Percentiles rank a stretch among this genome's conserved stretches.
Evolutionary conservation across 257 asterid genomes (phyloP).

Genomic region (Ehretia macrophylla): DNA sequence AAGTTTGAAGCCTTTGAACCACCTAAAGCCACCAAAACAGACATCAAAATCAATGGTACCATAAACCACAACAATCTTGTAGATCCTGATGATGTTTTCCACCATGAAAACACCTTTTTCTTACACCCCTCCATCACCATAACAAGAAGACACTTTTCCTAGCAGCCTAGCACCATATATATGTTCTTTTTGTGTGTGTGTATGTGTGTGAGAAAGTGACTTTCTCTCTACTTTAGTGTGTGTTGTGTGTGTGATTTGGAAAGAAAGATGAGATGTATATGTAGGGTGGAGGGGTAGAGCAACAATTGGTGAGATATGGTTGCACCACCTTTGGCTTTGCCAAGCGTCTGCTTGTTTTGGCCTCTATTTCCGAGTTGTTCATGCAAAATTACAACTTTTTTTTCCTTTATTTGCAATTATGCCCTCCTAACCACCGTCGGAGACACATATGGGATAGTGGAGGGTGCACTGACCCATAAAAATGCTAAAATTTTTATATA

Average conservation of each 20-base stretch:
- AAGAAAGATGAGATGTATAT: slow-evolving; percentile 4
- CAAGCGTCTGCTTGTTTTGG: slow-evolving; percentile 53
- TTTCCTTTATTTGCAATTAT: slow-evolving; percentile 8
- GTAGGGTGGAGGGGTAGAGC: background rate
- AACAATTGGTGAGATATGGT: slow-evolving; percentile 50
- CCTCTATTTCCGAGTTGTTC: slow-evolving; percentile 49
- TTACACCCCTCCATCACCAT: slow-evolving; percentile 22
- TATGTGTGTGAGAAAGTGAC: background rate
- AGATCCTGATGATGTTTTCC: slow-evolving; percentile 33
- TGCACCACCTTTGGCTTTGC: slow-evolving; percentile 34
- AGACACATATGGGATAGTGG: no score
- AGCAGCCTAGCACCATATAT: no score
- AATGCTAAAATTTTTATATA: no score
- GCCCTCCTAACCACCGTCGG: no score
- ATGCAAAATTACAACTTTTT: slow-evolving; percentile 39
- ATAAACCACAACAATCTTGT: slow-evolving; percentile 43
- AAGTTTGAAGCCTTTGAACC: slow-evolving; percentile 24
- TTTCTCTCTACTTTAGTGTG: background rate
- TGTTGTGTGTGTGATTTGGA: background rate
- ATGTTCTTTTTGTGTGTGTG: background rate
- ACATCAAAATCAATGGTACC: slow-evolving; percentile 42
- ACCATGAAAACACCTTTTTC: slow-evolving; percentile 33
- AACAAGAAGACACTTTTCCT: background rate
- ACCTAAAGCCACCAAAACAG: slow-evolving; percentile 23
- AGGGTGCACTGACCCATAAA: no score